These are phyloP conservation scores for Trichosporon ovoides DNA, from an alignment of 1,284 basidiomycete genomes.

Conservation along the genomic window DNA sequence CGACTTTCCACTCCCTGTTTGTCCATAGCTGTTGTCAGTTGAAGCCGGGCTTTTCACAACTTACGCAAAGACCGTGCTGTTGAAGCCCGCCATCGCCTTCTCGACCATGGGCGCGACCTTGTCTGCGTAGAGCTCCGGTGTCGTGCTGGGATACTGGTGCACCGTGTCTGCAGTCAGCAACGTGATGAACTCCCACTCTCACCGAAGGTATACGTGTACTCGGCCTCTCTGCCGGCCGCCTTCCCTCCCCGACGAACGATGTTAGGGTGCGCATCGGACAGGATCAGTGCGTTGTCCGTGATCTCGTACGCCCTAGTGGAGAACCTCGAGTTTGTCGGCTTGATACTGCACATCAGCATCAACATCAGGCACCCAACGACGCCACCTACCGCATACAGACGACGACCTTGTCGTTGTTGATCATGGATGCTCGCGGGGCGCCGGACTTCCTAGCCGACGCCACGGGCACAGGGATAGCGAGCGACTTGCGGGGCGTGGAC, in stretches of 20 bases:
- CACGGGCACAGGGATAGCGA: neutral
- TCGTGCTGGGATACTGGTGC: conserved; percentile 46
- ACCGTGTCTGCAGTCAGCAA: conserved; percentile 39
- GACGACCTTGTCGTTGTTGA: conserved; percentile 39
- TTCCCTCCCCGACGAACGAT: conserved; percentile 47
- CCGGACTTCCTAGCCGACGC: conserved; percentile 6
- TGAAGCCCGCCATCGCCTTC: conserved; percentile 56
- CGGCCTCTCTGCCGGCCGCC: conserved; percentile 38
- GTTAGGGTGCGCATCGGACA: conserved; percentile 45
- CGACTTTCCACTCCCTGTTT: conserved; percentile 52
- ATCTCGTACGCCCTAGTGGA: conserved; percentile 38
- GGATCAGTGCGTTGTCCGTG: conserved; percentile 31
- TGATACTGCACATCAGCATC: conserved; percentile 32
- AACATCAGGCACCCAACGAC: neutral
- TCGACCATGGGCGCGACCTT: conserved; percentile 53
- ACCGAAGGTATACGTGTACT: conserved; percentile 48
- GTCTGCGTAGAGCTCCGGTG: conserved; percentile 49
- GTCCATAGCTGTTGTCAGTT: conserved; percentile 40
- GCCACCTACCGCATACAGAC: conserved; percentile 46
- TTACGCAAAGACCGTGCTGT: conserved; percentile 53
- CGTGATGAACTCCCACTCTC: conserved; percentile 7
- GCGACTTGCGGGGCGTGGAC: conserved; percentile 11
- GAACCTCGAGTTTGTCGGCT: conserved; percentile 39
- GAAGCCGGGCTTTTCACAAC: neutral
- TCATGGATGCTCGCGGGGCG: neutral